phyloP scores from a whole-genome alignment of 208 protist species.

The Wallacemonas collosoma region DNA sequence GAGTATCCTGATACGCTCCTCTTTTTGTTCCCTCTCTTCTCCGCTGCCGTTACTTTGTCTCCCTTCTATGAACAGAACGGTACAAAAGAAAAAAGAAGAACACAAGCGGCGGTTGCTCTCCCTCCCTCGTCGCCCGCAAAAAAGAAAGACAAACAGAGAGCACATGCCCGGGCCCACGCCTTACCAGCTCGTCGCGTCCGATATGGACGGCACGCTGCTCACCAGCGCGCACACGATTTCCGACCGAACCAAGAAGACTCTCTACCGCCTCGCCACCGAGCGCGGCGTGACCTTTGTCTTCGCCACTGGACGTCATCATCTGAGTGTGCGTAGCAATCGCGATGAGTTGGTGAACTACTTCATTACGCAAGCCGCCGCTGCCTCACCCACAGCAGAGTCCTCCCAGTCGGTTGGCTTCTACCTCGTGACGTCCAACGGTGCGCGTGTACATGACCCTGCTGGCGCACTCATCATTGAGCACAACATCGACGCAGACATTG shows the following conservation, averaged over 20 bases:
- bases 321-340: constrained; percentile 29
- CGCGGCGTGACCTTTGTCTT: constrained; percentile 48
- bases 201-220: constrained; percentile 73
- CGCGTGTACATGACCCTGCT: constrained; percentile 51
- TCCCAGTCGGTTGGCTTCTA: constrained; percentile 37
- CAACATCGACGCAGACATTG: constrained; percentile 52
- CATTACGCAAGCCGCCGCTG: neutral
- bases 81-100: too few relatives aligned
- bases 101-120: too few relatives aligned
- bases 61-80: too few relatives aligned
- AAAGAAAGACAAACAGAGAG: neutral
- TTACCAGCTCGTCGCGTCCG: constrained; percentile 59
- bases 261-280: constrained; percentile 42
- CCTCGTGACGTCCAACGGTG: constrained; percentile 69
- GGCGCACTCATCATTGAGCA: constrained; percentile 45
- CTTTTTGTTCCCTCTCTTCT: too few relatives aligned
- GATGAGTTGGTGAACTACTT: constrained; percentile 36
- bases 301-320: constrained; percentile 52
- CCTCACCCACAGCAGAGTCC: neutral
- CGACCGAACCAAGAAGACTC: constrained; percentile 39
- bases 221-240: constrained; percentile 35
- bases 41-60: too few relatives aligned
- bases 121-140: too few relatives aligned
- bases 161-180: constrained; percentile 1
- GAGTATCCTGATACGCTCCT: too few relatives aligned